Base-by-base conservation (phyloP, 805 yeast species). In the Saccharomyces eubayanus region DNA sequence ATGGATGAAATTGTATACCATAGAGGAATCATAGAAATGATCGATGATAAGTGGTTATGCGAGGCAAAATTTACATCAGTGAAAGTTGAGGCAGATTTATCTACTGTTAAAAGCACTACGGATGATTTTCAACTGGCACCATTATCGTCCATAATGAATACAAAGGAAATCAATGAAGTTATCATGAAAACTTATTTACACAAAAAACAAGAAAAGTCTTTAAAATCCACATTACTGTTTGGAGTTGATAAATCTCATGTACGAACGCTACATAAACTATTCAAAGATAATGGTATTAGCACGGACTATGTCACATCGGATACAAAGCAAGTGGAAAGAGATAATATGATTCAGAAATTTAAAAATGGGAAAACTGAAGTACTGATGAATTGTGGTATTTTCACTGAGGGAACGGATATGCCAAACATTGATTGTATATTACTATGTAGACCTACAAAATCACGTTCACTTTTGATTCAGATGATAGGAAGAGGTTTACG, bases 391-490 rank as follows among this genome's bases (percentile, higher is more conserved):
- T 94, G 96, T 66, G 89, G 87, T 16, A 88, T 91, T 5, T 85
- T 92, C 61, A 91, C 96, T 0, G 98, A 91, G 67, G 98, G 98
- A 0, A 89, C 97, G 0, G 97, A 91, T 70, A 83, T 92, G 20
- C 97, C 97, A 2, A 83, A 83, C 56, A 85, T 90, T 53, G 97
- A 91, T 63, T 83, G 89, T 30, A 72, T 91, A 11, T 74, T 91
- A 29, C 68, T 91, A 31, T 87, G 88, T 3, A 72, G 97, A 31
- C 96, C 97, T 1, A 87, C 97, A 0, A 77, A 77, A 54, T 90
- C 97, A 0, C 71, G 82, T 31, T 81, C 86, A 0, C 70, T 91
- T 46, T 69, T 89, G 40, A 76, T 83, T 16, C 98, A 91, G 65
- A 91, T 91, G 96, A 77, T 91, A 20, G 98, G 98, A 0, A 75